Base-by-base conservation (phyloP, 768 basidiomycete species). In the Zangia roseola region DNA sequence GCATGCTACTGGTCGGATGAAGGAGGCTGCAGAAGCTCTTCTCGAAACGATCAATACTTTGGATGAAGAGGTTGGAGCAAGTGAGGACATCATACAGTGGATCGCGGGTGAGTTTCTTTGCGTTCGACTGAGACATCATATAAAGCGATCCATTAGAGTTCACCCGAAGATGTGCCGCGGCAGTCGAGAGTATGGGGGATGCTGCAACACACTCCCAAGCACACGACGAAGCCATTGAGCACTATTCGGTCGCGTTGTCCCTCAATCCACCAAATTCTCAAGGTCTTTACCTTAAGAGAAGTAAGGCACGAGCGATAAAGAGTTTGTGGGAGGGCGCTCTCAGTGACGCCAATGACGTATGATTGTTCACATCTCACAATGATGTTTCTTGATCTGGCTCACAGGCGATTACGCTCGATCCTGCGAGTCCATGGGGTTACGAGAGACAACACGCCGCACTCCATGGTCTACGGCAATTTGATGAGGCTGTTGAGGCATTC, bases 291-390 rank as follows among this genome's bases (percentile, higher is more conserved):
- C 36, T 53, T 5, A 58, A 58, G 25, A 55, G 57, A n/a, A 58
- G 55, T 38, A 42, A 46, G 26, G 57, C 34, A 10, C 52, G 41
- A 25, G 49, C 42, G 6, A 39, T 31, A 42, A 43, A 31, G 26
- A 35, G 43, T 4, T 48, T 38, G 21, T 58, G 55, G 57, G 49
- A 43, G n/a, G 55, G 49, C 31, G 57, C 57, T 25, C 20, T 58
- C 13, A 21, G 37, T 7, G 57, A 58, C 17, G 57, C 57, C 6
- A 36, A 53, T 19, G 17, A 50, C 28, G 57, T 58, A 47, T 39
- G 31, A 14, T 25, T 35, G 7, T 34, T 16, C 33, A 25, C 9
- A 31, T 42, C 14, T 28, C 19, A 6, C 13, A 10, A 3, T 2
- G 8, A 10, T 10, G n/a, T 34, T n/a, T 23, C 4, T 25, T 20